phyloP scores from a whole-genome alignment of 176 grass and related monocot genomes.

The barley (Hordeum vulgare) region DNA sequence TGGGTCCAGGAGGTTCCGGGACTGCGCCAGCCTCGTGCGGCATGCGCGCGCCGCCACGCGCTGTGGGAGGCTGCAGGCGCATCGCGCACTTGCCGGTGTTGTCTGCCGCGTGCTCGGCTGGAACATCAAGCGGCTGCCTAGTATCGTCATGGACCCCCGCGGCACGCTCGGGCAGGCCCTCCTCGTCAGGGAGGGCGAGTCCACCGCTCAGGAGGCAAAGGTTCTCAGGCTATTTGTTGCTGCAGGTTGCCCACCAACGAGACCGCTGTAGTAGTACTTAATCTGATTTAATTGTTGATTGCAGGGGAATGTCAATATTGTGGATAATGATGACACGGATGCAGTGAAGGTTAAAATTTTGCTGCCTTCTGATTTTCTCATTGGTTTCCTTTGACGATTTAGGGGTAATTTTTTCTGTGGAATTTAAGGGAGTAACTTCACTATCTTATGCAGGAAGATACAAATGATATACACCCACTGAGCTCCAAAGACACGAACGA shows the following conservation, averaged over 20 bases:
- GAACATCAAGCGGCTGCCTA: conserved; percentile 37
- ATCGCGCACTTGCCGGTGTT: conserved; percentile 45
- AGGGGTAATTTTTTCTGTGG: not conserved
- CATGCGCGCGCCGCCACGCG: conserved; percentile 32
- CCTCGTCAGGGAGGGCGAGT: not conserved
- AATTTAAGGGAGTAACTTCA: not conserved
- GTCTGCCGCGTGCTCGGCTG: conserved; percentile 59
- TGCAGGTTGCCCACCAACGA: not conserved
- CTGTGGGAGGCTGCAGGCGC: conserved; percentile 17
- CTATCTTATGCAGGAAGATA: conserved; percentile 2
- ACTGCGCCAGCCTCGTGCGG: conserved; percentile 42
- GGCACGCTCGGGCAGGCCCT: conserved; percentile 18
- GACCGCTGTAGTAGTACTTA: not conserved
- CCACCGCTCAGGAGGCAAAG: not conserved
- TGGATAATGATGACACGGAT: not conserved
- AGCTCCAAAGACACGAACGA: not conserved
- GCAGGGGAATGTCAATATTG: not conserved
- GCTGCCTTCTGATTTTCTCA: not conserved
- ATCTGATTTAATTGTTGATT: not conserved
- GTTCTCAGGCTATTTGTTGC: not conserved
- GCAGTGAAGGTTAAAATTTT: not conserved
- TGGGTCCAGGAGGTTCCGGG: conserved; percentile 25
- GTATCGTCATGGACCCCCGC: conserved; percentile 33
- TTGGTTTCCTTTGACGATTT: not conserved
- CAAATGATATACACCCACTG: not conserved